Percentiles rank a stretch among this genome's conserved stretches.
phyloP scores from a whole-genome alignment of 2,329 filamentous ascomycete species.

The Aspergillus ruber region DNA sequence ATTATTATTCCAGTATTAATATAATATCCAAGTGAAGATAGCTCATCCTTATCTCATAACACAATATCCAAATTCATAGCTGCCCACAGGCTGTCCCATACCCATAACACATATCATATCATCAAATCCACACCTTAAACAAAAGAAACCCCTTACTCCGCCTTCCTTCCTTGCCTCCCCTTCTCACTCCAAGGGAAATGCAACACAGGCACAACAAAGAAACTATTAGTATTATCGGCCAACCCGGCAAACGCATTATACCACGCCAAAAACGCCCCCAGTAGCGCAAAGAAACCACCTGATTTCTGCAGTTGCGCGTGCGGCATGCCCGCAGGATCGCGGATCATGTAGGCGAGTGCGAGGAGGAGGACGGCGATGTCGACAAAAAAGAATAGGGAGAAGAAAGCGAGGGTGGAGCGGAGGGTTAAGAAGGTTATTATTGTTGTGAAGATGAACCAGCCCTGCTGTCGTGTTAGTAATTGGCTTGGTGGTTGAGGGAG shows the following conservation, averaged over 20 bases:
- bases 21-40: too few relatives aligned
- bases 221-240: conserved; percentile 45
- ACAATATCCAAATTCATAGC: too few relatives aligned
- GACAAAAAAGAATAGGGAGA: conserved; percentile 63
- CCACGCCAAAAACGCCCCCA: conserved; percentile 50
- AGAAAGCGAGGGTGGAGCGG: conserved; percentile 67
- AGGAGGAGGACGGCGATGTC: conserved; percentile 66
- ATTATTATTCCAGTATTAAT: too few relatives aligned
- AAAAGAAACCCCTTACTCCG: too few relatives aligned
- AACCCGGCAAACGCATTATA: conserved; percentile 52
- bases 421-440: conserved; percentile 64
- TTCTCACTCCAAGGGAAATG: conserved; percentile 18
- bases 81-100: too few relatives aligned
- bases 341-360: conserved; percentile 51
- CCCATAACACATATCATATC: too few relatives aligned
- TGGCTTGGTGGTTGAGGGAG: background rate
- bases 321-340: conserved; percentile 4
- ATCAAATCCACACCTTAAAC: too few relatives aligned
- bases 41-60: too few relatives aligned
- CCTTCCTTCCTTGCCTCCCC: background rate
- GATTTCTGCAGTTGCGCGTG: conserved; percentile 27
- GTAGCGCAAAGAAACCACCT: conserved; percentile 47
- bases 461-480: conserved; percentile 18
- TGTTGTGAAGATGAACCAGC: conserved; percentile 75
- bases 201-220: conserved; percentile 17